These are phyloP conservation scores for Solanum megistacrolobum DNA, from an alignment of 257 asterid genomes.

Conservation along the genomic window DNA sequence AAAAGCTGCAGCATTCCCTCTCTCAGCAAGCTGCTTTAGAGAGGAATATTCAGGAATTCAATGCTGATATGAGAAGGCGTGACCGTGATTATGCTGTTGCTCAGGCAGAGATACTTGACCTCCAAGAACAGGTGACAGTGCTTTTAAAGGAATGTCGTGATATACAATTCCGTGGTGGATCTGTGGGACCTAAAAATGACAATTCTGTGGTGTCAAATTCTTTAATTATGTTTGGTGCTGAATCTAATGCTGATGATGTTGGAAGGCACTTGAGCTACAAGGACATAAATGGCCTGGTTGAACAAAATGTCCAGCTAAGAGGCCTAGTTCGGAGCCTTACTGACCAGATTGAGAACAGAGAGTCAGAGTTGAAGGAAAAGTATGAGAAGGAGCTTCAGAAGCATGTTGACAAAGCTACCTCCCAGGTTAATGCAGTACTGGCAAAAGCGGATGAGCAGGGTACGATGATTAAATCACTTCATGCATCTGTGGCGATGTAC, in stretches of 20 bases:
- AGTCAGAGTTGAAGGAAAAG: slow-evolving; percentile 60
- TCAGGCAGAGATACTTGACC: slow-evolving; percentile 66
- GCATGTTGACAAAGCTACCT: slow-evolving; percentile 45
- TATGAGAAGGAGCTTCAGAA: slow-evolving; percentile 64
- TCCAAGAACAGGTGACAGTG: slow-evolving; percentile 81
- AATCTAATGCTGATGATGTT: slow-evolving; percentile 25
- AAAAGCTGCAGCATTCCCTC: slow-evolving; percentile 61
- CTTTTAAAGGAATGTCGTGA: slow-evolving; percentile 90
- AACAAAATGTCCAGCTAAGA: slow-evolving; percentile 71
- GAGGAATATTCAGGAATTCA: slow-evolving; percentile 56
- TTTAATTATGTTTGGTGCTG: slow-evolving; percentile 14
- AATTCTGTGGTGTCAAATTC: slow-evolving; percentile 20
- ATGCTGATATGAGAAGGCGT: slow-evolving; percentile 68
- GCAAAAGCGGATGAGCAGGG: slow-evolving; percentile 78
- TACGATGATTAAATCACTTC: slow-evolving; percentile 86
- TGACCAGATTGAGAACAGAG: slow-evolving; percentile 62
- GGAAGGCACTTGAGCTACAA: slow-evolving; percentile 64
- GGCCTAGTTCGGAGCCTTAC: slow-evolving; percentile 63
- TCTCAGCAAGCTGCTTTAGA: slow-evolving; percentile 52
- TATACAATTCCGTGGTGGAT: slow-evolving; percentile 89
- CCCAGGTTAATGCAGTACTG: slow-evolving; percentile 62
- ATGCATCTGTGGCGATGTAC: slow-evolving; percentile 88
- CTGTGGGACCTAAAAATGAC: slow-evolving; percentile 21
- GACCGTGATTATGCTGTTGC: slow-evolving; percentile 68
- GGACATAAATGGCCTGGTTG: slow-evolving; percentile 88